Base-by-base conservation (phyloP, 1,284 basidiomycete species). In the Ustilago xerochloae region DNA sequence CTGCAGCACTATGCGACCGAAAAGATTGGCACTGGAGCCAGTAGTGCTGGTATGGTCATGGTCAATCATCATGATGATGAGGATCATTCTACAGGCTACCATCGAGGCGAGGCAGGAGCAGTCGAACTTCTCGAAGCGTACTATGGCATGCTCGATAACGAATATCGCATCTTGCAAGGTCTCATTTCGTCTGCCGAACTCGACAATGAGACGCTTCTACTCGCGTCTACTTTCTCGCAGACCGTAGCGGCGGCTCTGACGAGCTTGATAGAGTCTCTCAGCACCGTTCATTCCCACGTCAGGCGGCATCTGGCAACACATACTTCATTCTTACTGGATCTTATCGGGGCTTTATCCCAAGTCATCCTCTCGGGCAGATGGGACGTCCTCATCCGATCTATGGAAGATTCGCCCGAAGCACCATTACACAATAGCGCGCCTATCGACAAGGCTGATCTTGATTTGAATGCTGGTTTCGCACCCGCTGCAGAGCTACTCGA, bases 291-390 rank as follows among this genome's bases (percentile, higher is more conserved):
- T 22, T 77, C 60, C 35, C 81, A 69, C 35, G 66, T 73, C 26
- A 73, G 69, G 30, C 67, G 66, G 30, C 73, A 75, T 41, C 48
- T 66, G 46, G 74, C 46, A 9, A 78, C 67, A 41, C 81, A 83
- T 22, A 81, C 75, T 15, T 69, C 81, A 18, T 75, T 84, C 47
- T 55, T 75, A 28, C 54, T 79, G n/a, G 77, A 77, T 45, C 59
- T 77, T 35, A 64, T 79, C 16, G 65, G 67, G 6, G 63, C 66
- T 3, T 36, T 70, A 18, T 71, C 70, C 3, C 49, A 52, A 7
- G 52, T 72, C 30, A 52, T 81, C 13, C 45, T 78, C 6, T 29
- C 58, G 0, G 63, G 74, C 13, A 58, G 63, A 18, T 64, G 59
- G 63, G 70, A 75, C 10, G 61, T 56, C 15, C 45, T 75, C 13